phyloP scores from a whole-genome alignment of 2,329 filamentous ascomycete species.

The Monosporascus cannonballus region DNA sequence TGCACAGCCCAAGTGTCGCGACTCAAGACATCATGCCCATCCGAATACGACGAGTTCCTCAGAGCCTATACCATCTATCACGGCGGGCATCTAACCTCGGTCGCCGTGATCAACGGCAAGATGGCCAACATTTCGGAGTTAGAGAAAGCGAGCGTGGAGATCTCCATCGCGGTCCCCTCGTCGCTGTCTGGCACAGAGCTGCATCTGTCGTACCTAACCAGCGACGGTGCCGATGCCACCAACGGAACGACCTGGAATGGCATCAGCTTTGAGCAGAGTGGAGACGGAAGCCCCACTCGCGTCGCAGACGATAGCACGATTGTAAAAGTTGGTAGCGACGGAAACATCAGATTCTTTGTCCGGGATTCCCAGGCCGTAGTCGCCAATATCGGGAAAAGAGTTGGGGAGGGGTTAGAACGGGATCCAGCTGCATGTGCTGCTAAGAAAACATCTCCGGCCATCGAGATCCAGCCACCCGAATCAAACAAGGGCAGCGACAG shows the following conservation, averaged over 20 bases:
- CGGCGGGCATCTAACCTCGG: constrained; percentile 30
- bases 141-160: constrained; percentile 32
- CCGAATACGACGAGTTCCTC: constrained; percentile 33
- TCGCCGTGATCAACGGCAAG: constrained; percentile 41
- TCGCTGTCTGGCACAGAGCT: constrained; percentile 33
- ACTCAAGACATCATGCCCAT: constrained; percentile 23
- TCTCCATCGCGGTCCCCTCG: constrained; percentile 33
- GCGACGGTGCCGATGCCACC: constrained; percentile 35
- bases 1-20: constrained; percentile 36
- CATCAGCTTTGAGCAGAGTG: constrained; percentile 35
- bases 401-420: constrained; percentile 4
- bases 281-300: constrained; percentile 31
- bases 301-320: constrained; percentile 27
- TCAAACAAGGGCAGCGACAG: not conserved
- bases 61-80: constrained; percentile 40
- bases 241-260: constrained; percentile 40
- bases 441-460: not conserved
- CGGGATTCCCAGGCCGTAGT: constrained; percentile 41
- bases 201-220: constrained; percentile 42
- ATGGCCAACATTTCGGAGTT: constrained; percentile 32
- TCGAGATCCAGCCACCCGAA: not conserved
- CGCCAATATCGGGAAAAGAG: constrained; percentile 32
- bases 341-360: constrained; percentile 27
- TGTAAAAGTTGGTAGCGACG: constrained; percentile 26
- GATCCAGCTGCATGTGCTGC: constrained; percentile 3